Evolutionary conservation across 1,284 basidiomycete genomes (phyloP).

Genomic region (Ceratobasidium sp.): DNA sequence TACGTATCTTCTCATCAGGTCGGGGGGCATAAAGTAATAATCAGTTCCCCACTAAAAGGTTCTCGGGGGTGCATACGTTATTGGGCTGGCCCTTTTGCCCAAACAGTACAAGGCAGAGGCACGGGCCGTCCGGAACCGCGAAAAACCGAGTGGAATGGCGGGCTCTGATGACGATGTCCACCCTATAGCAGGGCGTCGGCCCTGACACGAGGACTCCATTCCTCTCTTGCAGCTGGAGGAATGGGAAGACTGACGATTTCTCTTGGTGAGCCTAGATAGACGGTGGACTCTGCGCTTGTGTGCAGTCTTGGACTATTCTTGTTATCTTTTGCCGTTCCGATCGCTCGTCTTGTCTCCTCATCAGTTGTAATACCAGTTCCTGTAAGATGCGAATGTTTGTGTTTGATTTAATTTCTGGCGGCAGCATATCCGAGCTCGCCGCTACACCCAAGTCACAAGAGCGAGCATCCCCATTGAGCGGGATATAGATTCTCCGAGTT

Average conservation of each 20-base stretch:
- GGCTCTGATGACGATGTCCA: slow-evolving; percentile 35
- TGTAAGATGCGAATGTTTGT: neutral
- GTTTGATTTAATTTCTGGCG: slow-evolving; percentile 3
- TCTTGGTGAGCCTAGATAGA: neutral
- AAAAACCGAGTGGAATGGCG: neutral
- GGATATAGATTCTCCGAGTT: slow-evolving; percentile 43
- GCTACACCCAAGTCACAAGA: slow-evolving; percentile 32
- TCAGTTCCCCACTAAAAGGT: slow-evolving; percentile 17
- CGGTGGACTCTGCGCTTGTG: slow-evolving; percentile 2
- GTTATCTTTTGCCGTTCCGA: neutral
- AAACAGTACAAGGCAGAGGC: slow-evolving; percentile 40
- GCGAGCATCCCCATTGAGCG: neutral
- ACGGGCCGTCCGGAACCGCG: slow-evolving; percentile 13
- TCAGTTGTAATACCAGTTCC: neutral
- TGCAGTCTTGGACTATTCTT: slow-evolving; percentile 19
- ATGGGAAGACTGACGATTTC: neutral
- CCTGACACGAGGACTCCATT: slow-evolving; percentile 13
- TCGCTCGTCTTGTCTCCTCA: slow-evolving; percentile 3
- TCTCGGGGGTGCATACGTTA: slow-evolving; percentile 38
- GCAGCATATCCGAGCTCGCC: slow-evolving; percentile 8
- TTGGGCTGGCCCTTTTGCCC: slow-evolving; percentile 44
- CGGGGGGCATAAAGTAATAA: neutral
- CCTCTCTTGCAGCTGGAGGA: neutral
- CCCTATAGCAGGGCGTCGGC: neutral
- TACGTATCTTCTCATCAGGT: slow-evolving; percentile 38